Base-by-base conservation (phyloP, 2,329 filamentous ascomycete genomes). In the Aspergillus viridinutans region DNA sequence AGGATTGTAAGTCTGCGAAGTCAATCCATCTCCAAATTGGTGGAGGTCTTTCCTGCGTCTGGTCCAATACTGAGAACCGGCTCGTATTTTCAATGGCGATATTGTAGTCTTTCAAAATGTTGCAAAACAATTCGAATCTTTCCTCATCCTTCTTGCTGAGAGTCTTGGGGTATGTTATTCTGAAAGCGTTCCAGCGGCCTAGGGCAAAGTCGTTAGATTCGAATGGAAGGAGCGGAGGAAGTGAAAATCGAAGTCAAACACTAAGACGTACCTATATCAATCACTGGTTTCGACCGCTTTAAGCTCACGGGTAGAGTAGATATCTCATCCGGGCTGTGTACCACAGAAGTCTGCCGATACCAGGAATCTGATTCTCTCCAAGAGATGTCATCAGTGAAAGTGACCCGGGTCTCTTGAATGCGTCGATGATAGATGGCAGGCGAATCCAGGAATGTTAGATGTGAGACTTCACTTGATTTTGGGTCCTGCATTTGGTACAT, bases 81-180 rank as follows among this genome's bases (percentile, higher is more conserved):
- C 73, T 67, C 21, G 72, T 66, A 20, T 74, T 57, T 32, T 79
- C 67, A 17, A 87, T 74, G 0, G 75, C 67, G 50, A 96, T 80
- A 58, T 95, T 96, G 74, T 89, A 89, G 61, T 95, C 89, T 10
- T 78, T 76, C 0, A 97, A 77, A 1, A 83, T 83, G 8, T 75
- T 69, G 3, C 79, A 74, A 21, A 89, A 75, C 0, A 73, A 62
- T 1, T 69, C 61, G 64, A 82, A 81, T 5, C 70, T 68, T 2
- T 64, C 59, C 0, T 68, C 67, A 2, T 64, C 58, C 0, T 69
- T 64, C 2, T 66, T 60, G 1, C 70, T 61, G 6, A 68, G 38
- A 10, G 63, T 53, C 2, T 69, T 67, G 1, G 72, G 62, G 51
- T 86, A 81, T 0, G 72, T 74, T 10, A 88, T 71, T 4, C 76